Conservation (phyloP, 768 basidiomycete species). For the Clitopilus passeckerianus region DNA sequence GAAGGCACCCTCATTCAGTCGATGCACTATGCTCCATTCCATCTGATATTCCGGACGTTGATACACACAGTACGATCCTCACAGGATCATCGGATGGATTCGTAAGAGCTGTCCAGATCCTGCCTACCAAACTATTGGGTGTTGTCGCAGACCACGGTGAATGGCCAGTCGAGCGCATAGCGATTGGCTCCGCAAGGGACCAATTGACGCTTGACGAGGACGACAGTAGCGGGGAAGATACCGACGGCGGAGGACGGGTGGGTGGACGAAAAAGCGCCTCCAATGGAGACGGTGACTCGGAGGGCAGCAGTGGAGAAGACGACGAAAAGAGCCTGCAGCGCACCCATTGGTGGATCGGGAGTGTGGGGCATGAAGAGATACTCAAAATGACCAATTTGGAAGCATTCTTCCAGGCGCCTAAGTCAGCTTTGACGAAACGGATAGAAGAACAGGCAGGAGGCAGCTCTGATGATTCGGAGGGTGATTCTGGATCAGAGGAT, state of each 20-base stretch:
- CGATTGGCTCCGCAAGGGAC: constrained; percentile 40
- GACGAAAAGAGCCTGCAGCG: constrained; percentile 15
- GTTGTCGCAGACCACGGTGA: constrained; percentile 90
- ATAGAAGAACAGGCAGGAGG: constrained; percentile 27
- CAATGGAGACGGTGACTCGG: constrained; percentile 1
- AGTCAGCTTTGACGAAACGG: constrained; percentile 28
- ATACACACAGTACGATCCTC: constrained; percentile 66
- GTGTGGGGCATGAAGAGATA: constrained; percentile 86
- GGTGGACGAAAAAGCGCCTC: constrained; percentile 3
- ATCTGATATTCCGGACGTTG: constrained; percentile 50
- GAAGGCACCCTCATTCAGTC: constrained; percentile 85
- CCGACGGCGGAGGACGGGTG: constrained; percentile 4
- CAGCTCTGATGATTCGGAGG: constrained; percentile 12
- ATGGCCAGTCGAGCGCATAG: constrained; percentile 87
- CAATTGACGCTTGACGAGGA: constrained; percentile 25
- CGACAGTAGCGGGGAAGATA: constrained; percentile 1
- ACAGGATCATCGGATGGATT: constrained; percentile 93
- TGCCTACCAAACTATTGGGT: constrained; percentile 87
- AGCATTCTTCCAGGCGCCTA: constrained; percentile 53
- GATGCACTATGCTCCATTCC: constrained; percentile 82
- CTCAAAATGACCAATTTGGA: constrained; percentile 82
- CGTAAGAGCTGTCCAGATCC: constrained; percentile 78
- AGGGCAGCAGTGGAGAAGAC: constrained; percentile 2
- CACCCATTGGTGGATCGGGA: constrained; percentile 80
- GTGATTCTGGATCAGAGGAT: constrained; percentile 17